A percentile compares a stretch with the other conserved stretches of the same genome.
Evolutionary conservation across 805 yeast genomes (phyloP).

Genomic region (Hanseniaspora occidentalis): DNA sequence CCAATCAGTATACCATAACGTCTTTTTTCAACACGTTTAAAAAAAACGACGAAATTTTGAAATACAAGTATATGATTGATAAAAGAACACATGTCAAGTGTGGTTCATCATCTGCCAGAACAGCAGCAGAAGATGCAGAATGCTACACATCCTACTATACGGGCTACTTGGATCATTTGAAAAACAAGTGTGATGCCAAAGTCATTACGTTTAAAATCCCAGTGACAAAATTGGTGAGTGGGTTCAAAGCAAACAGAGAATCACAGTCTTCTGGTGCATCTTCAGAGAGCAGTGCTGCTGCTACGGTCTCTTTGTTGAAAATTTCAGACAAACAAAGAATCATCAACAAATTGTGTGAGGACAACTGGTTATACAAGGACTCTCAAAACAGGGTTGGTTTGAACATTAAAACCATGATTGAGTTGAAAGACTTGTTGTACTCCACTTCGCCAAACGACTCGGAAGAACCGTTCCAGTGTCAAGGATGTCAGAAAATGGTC

Average conservation of each 20-base stretch:
- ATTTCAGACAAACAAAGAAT: background rate
- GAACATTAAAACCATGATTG: background rate
- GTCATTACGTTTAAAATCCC: background rate
- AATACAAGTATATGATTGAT: background rate
- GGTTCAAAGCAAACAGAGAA: conserved; percentile 5
- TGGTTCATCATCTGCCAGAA: too few species aligned
- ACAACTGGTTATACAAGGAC: background rate
- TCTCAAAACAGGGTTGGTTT: background rate
- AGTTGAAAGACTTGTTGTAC: background rate
- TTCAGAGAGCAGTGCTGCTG: background rate
- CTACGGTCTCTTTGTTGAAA: background rate
- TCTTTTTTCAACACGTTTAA: background rate
- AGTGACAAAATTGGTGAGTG: background rate
- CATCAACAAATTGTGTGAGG: background rate
- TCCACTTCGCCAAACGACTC: background rate
- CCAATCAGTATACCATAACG: background rate
- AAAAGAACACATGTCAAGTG: background rate
- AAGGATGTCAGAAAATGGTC: background rate
- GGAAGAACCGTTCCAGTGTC: background rate
- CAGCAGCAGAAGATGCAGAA: too few species aligned
- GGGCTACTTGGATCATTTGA: background rate
- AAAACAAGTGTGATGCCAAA: background rate
- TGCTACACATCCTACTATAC: too few species aligned
- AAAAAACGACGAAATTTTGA: background rate
- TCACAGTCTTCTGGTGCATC: conserved; percentile 1